phyloP scores from a whole-genome alignment of 441 rosid species.

The Populus trichocarpa region DNA sequence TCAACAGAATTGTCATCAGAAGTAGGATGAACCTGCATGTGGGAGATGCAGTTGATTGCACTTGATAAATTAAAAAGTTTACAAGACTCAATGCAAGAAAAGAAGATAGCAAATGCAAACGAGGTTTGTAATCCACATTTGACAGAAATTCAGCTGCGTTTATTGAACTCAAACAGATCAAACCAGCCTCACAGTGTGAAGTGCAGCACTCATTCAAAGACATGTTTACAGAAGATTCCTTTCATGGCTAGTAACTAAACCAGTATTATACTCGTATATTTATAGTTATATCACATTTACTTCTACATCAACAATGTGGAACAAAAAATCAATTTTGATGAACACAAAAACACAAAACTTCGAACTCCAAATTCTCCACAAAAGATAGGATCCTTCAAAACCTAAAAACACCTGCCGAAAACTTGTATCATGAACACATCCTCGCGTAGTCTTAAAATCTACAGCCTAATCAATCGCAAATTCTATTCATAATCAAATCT shows the following conservation, averaged over 20 bases:
- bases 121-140: neutral
- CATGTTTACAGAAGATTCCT: neutral
- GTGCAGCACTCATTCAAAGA: no score
- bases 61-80: conserved; percentile 14
- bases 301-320: neutral
- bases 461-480: neutral
- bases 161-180: neutral
- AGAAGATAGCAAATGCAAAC: neutral
- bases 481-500: conserved; percentile 1
- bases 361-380: neutral
- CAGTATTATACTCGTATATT: neutral
- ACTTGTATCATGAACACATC: neutral
- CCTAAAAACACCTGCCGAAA: neutral
- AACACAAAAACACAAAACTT: neutral
- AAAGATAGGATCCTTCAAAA: neutral
- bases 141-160: neutral
- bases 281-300: neutral
- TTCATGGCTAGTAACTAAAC: neutral
- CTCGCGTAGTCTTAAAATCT: neutral
- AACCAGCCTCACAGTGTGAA: neutral
- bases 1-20: conserved; percentile 39
- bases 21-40: conserved; percentile 58
- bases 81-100: no score
- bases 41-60: conserved; percentile 24
- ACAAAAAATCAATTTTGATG: neutral